These are phyloP conservation scores for Malassezia caprae DNA, from an alignment of 1,284 basidiomycete genomes.

Conservation along the genomic window DNA sequence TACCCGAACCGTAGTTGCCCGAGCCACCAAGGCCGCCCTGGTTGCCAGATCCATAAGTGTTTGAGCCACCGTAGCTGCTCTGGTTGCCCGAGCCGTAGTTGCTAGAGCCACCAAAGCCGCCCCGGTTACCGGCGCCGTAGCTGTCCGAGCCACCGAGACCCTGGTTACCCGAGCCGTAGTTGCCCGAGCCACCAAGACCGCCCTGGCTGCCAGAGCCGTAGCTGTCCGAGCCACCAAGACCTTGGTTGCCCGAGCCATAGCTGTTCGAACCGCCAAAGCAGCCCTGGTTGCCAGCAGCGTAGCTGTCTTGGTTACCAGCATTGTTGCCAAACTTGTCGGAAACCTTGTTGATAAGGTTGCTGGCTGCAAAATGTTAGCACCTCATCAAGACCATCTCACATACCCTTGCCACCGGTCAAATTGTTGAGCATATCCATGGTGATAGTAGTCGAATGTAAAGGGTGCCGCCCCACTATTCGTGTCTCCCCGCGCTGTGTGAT, in stretches of 20 bases:
- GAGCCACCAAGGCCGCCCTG: constrained; percentile 2
- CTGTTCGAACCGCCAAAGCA: not conserved
- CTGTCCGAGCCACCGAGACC: constrained; percentile 1
- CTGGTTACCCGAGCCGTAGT: not conserved
- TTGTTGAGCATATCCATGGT: constrained; percentile 16
- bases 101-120: not conserved
- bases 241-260: not conserved
- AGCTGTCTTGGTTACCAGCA: not conserved
- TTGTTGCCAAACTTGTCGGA: constrained; percentile 1
- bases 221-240: not conserved
- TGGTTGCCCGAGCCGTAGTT: not conserved
- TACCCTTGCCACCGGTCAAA: constrained; percentile 11
- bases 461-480: not conserved
- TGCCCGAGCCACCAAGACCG: not conserved
- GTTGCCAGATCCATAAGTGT: not conserved
- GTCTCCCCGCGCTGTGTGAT: not conserved
- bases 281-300: not conserved
- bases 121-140: constrained; percentile 1
- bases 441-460: not conserved
- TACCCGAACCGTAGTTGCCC: constrained; percentile 2
- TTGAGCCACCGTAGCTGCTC: not conserved
- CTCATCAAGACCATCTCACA: not conserved
- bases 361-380: not conserved
- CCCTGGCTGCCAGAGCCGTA: constrained; percentile 1
- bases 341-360: constrained; percentile 15